Conservation (phyloP, 1,284 basidiomycete genomes). For the Apiotrichum montevideense region DNA sequence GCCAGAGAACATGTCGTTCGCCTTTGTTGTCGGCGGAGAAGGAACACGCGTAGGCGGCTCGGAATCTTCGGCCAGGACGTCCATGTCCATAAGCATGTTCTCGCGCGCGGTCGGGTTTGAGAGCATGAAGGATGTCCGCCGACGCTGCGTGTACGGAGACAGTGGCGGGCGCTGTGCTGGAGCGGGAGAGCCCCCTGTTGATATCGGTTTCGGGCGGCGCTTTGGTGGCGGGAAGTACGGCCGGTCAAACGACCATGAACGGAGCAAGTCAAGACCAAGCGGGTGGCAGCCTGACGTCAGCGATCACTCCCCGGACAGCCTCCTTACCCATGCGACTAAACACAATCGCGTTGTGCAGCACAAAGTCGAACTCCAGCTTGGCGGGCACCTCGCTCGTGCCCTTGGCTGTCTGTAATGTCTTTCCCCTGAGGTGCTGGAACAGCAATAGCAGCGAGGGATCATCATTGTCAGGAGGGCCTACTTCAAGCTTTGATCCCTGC, state of each 20-base stretch:
- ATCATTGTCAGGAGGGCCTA: constrained; percentile 82
- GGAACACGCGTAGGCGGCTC: constrained; percentile 57
- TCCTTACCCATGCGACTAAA: constrained; percentile 83
- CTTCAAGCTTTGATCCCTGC: constrained; percentile 46
- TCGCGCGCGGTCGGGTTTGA: constrained; percentile 56
- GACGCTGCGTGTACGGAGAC: constrained; percentile 14
- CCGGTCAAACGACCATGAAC: constrained; percentile 83
- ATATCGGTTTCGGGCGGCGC: constrained; percentile 6
- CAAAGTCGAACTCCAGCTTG: constrained; percentile 83
- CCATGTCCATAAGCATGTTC: constrained; percentile 80
- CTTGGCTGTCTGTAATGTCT: constrained; percentile 83
- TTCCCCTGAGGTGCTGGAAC: constrained; percentile 81
- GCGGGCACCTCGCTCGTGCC: constrained; percentile 84
- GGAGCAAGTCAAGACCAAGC: constrained; percentile 75
- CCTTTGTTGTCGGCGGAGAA: background rate
- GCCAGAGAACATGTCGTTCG: background rate
- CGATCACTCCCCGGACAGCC: background rate
- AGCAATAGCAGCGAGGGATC: constrained; percentile 83
- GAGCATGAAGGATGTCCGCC: constrained; percentile 53
- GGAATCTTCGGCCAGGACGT: constrained; percentile 53
- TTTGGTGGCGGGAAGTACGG: constrained; percentile 49
- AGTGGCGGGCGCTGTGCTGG: constrained; percentile 1
- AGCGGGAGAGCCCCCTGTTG: background rate
- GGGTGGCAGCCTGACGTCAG: constrained; percentile 71
- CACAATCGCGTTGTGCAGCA: constrained; percentile 82